Evolutionary conservation across 2,329 filamentous ascomycete genomes (phyloP).

Genomic region (Orbilia oligospora): DNA sequence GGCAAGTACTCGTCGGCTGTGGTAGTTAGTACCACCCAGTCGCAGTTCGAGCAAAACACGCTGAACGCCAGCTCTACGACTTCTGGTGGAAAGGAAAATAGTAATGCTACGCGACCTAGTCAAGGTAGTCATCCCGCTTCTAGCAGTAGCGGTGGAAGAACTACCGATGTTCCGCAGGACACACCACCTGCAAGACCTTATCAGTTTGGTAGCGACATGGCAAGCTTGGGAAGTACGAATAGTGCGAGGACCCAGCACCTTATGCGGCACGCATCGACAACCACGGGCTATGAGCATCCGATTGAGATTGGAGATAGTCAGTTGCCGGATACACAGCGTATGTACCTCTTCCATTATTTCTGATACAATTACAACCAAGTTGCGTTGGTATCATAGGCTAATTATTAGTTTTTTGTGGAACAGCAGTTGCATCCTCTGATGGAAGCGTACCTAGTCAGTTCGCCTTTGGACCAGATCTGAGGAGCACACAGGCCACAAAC

Average conservation of each 20-base stretch:
- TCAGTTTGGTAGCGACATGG: slow-evolving; percentile 25
- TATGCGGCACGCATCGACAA: slow-evolving; percentile 53
- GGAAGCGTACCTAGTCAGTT: slow-evolving; percentile 60
- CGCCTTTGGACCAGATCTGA: slow-evolving; percentile 37
- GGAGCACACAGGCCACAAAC: slow-evolving; percentile 50
- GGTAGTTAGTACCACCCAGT: slow-evolving; percentile 71
- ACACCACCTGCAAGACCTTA: slow-evolving; percentile 47
- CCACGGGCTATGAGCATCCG: slow-evolving; percentile 51
- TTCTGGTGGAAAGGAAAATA: slow-evolving; percentile 74
- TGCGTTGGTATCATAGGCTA: slow-evolving; percentile 24
- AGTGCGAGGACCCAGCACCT: slow-evolving; percentile 39
- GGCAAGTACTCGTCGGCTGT: slow-evolving; percentile 62
- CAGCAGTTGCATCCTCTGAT: slow-evolving; percentile 60
- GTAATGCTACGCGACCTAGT: slow-evolving; percentile 34
- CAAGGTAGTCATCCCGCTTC: slow-evolving; percentile 69
- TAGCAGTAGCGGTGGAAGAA: slow-evolving; percentile 68
- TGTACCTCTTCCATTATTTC: slow-evolving; percentile 66
- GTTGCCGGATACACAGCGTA: slow-evolving; percentile 76
- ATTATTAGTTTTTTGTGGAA: slow-evolving; percentile 3
- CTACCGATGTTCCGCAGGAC: slow-evolving; percentile 54
- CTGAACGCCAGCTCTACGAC: slow-evolving; percentile 93
- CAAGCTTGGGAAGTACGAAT: slow-evolving; percentile 24
- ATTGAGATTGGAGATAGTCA: slow-evolving; percentile 71
- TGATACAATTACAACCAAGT: background rate
- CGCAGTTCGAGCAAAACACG: slow-evolving; percentile 73